Evolutionary conservation across 495 filamentous ascomycete species (phyloP), one percentile per base, ranked within the genome.

Genomic region (Barbatosphaeria neglecta): DNA sequence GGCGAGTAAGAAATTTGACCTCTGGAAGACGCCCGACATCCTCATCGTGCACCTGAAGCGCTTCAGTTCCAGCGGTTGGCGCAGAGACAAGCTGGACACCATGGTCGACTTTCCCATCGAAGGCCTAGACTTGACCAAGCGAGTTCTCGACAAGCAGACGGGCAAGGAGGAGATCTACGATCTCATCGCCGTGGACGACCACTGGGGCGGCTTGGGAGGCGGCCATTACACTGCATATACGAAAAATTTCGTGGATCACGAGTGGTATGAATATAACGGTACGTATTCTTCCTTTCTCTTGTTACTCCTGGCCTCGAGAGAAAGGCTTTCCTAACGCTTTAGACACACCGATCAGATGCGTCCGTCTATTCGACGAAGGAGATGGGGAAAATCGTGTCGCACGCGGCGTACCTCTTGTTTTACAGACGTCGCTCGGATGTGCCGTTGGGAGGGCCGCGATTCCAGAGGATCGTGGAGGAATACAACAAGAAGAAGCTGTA

Each of bases 231-330:
- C 88, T 16, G 92, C 93, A 2, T 86, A 78, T 61, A 87, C 89
- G 2, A 87, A 87, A 69, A 97, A 93, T 55, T 96, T 90, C 58
- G 66, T 84, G 45, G 86, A 92, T 48, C 76, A 75, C 49, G 62
- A 80, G 56, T 98, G 93, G 93, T 93, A 94, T 58, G 81, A 90
- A 41, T 97, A 90, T 58, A 96, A 98, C 60, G 92, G 90, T 94
- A 72, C 61, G 82, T 67, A 23, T 37, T 11, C 40, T 28, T 28
- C 38, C 48, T n/a, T 25, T 46, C 1, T 44, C 33, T 27, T 40
- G n/a, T 25, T 46, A 38, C 35, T 28, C 28, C 27, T 37, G 1
- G 16, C 22, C 22, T 11, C 18, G 27, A 16, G 9, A 46, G 47
- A 27, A 43, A 6, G n/a, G n/a, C n/a, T n/a, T n/a, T n/a, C n/a